Conservation (phyloP, 352 stramenopile species). For the Phytophthora colocasiae region DNA sequence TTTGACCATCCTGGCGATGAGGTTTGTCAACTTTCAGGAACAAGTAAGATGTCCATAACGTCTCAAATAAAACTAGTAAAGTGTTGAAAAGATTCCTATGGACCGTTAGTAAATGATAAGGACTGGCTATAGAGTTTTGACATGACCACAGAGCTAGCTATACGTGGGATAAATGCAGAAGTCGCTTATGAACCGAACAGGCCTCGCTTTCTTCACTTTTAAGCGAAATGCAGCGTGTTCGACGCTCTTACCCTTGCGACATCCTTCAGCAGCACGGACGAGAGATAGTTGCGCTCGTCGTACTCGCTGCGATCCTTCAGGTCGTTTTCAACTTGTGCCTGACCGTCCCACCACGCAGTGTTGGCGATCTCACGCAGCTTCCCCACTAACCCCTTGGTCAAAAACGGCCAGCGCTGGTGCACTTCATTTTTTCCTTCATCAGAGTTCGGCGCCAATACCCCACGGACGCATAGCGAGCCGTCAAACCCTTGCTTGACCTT, state of each 20-base stretch:
- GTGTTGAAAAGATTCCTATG: too few species aligned
- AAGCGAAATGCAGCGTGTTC: too few species aligned
- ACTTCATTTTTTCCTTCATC: background rate
- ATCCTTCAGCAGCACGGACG: too few species aligned
- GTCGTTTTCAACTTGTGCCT: background rate
- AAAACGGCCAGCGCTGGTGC: background rate
- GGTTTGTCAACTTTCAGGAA: slow-evolving; percentile 27
- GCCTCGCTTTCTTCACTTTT: too few species aligned
- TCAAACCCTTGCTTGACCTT: background rate
- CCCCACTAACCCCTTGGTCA: background rate
- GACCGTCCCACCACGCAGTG: background rate
- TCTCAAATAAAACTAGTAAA: too few species aligned
- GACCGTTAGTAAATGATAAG: too few species aligned
- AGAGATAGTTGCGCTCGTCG: too few species aligned
- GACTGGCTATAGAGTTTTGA: too few species aligned
- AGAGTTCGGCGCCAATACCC: background rate
- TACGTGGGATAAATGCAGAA: too few species aligned
- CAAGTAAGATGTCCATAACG: background rate
- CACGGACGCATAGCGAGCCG: slow-evolving; percentile 3
- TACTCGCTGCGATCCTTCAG: background rate
- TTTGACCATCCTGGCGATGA: slow-evolving; percentile 15
- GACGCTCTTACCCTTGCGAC: too few species aligned
- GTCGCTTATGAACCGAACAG: too few species aligned
- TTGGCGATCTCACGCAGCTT: background rate
- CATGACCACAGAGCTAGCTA: too few species aligned